Percentiles rank a stretch among this genome's conserved stretches.
Evolutionary conservation across 352 stramenopile genomes (phyloP).

Genomic region (Phytophthora chlamydospora): DNA sequence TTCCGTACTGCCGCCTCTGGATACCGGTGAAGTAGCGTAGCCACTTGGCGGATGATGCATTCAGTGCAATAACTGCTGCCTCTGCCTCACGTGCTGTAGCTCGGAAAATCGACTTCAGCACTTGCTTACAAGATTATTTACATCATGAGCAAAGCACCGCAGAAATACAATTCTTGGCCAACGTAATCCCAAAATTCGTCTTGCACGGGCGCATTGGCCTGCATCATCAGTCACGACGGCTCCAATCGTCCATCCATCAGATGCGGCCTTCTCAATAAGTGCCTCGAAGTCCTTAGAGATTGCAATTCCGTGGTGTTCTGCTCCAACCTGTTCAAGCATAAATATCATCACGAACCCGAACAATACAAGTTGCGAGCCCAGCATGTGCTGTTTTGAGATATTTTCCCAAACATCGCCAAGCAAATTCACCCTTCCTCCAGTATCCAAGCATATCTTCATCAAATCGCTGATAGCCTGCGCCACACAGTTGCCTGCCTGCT

Average conservation of each 20-base stretch:
- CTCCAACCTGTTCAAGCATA: no score
- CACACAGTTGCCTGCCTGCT: no score
- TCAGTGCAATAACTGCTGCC: neutral
- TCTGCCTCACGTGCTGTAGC: neutral
- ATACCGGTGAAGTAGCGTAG: neutral
- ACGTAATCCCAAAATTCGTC: neutral
- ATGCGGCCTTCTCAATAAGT: no score
- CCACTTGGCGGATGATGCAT: constrained; percentile 2
- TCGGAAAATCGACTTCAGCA: constrained; percentile 1
- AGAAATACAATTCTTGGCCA: neutral
- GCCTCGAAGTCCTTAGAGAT: no score
- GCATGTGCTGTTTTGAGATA: no score
- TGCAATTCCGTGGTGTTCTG: no score
- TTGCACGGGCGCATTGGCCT: neutral
- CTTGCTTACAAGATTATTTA: constrained; percentile 1
- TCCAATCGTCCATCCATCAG: constrained; percentile 1
- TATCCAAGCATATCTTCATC: no score
- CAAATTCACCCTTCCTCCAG: no score
- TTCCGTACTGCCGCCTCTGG: neutral
- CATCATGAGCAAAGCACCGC: neutral
- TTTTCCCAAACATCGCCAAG: no score
- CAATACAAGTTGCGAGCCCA: no score
- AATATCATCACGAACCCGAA: no score
- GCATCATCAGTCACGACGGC: neutral
- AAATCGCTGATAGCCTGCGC: no score